Conservation (phyloP, 2,329 filamentous ascomycete species). For the Exophiala dermatitidis region DNA sequence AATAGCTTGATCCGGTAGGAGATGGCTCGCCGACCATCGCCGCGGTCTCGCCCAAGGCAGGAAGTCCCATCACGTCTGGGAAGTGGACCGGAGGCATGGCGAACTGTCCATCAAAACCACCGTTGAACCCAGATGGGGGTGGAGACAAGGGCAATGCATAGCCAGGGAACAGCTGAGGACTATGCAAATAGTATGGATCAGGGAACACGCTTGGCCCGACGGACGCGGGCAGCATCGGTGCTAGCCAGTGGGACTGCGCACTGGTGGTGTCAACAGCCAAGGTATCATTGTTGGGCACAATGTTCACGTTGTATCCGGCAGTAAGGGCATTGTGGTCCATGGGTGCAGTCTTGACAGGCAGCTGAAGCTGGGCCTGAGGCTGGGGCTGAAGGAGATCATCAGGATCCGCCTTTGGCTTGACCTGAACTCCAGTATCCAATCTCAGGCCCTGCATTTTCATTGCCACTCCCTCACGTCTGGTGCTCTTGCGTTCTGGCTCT, state of each 20-base stretch:
- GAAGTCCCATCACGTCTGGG: constrained; percentile 6
- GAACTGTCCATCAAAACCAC: constrained; percentile 2
- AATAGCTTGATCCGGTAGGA: neutral
- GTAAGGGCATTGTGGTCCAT: neutral
- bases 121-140: constrained; percentile 10
- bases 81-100: constrained; percentile 5
- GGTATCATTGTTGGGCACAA: constrained; percentile 2
- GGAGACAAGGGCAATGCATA: constrained; percentile 2
- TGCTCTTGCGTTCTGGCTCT: constrained; percentile 19
- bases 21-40: neutral
- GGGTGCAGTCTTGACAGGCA: constrained; percentile 2
- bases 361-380: constrained; percentile 3
- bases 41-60: constrained; percentile 1
- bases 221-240: constrained; percentile 5
- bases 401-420: neutral
- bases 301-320: constrained; percentile 3
- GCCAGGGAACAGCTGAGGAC: constrained; percentile 8
- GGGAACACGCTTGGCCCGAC: constrained; percentile 1
- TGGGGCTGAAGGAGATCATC: constrained; percentile 1
- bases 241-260: constrained; percentile 8
- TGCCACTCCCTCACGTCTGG: constrained; percentile 14
- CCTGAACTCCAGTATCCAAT: neutral
- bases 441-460: neutral
- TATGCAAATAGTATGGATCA: constrained; percentile 12
- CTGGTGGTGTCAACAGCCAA: constrained; percentile 5